Evolutionary conservation across 202 grass and related monocot genomes (phyloP), one percentile per base, ranked within the genome.

Genomic region (Saccharum hybrid): DNA sequence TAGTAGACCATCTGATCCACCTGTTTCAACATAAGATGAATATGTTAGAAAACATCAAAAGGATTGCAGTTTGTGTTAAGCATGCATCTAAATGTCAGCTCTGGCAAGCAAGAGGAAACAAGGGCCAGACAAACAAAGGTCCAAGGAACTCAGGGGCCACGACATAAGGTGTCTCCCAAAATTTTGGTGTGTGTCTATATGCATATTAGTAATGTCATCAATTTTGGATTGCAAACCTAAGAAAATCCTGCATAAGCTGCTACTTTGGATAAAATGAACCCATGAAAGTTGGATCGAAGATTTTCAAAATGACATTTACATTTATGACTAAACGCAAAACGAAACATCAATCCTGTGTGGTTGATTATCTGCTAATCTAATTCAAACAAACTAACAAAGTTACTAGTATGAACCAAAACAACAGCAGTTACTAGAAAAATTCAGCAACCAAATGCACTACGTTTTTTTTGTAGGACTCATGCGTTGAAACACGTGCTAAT

Each of bases 1-100:
- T 80, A 98, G 92, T 71, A 98, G 88, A 60, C 96, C 96, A 68
- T 98, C 96, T 4, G 91, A 90, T 63, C 96, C 96, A 65, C 96
- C 96, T 98, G 57, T 90, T 92, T 64, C 49, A 78, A 80, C 43
- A 83, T 30, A 84, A 22, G 72, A 84, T 34, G 2, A 23, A 40
- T 57, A 60, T 54, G 54, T 75, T 59, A 81, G 71, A 89, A 36
- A 80, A 37, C 11, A n/a, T 38, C 45, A 15, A 75, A 21, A 6
- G 2, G 30, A 48, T 71, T 77, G 52, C 23, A 64, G 30, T 65
- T 75, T 72, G 39, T 46, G 63, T 41, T 63, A 64, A 60, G 68
- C 13, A 75, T 41, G 66, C 42, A 40, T 72, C 21, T 30, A 67
- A 51, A 66, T 74, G 2, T 52, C 22, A 71, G 23, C 8, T 48